Conservation (phyloP, 1,284 basidiomycete genomes). For the Sparassis latifolia region DNA sequence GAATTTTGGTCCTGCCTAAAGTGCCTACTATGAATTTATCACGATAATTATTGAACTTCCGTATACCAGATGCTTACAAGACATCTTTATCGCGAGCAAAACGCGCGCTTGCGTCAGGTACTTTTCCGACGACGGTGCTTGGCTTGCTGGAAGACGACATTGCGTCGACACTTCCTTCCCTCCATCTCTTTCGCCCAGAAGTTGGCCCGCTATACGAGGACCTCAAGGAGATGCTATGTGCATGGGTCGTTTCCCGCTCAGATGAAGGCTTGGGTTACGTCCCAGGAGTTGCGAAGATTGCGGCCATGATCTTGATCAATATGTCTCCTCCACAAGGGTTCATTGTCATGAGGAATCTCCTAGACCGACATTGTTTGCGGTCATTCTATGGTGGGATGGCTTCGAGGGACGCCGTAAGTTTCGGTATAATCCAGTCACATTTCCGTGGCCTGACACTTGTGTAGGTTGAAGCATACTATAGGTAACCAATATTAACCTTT, state of each 20-base stretch:
- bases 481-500: slow-evolving; percentile 23
- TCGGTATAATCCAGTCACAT: background rate
- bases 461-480: slow-evolving; percentile 77
- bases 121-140: slow-evolving; percentile 71
- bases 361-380: slow-evolving; percentile 80
- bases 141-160: slow-evolving; percentile 79
- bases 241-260: slow-evolving; percentile 87
- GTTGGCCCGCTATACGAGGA: slow-evolving; percentile 84
- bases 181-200: slow-evolving; percentile 82
- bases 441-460: slow-evolving; percentile 1
- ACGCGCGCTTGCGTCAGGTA: slow-evolving; percentile 61
- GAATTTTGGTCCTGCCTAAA: no score
- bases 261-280: slow-evolving; percentile 85
- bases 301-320: slow-evolving; percentile 87
- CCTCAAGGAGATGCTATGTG: slow-evolving; percentile 80
- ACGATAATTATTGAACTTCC: background rate
- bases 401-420: slow-evolving; percentile 74
- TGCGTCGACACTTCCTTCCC: slow-evolving; percentile 68
- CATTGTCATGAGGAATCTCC: slow-evolving; percentile 81
- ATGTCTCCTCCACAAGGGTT: slow-evolving; percentile 80
- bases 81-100: slow-evolving; percentile 70
- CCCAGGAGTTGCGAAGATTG: slow-evolving; percentile 62
- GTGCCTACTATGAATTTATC: no score
- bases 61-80: slow-evolving; percentile 64
- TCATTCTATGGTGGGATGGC: slow-evolving; percentile 76